Base-by-base conservation (phyloP, 768 basidiomycete species). In the Mycena olivaceomarginata region DNA sequence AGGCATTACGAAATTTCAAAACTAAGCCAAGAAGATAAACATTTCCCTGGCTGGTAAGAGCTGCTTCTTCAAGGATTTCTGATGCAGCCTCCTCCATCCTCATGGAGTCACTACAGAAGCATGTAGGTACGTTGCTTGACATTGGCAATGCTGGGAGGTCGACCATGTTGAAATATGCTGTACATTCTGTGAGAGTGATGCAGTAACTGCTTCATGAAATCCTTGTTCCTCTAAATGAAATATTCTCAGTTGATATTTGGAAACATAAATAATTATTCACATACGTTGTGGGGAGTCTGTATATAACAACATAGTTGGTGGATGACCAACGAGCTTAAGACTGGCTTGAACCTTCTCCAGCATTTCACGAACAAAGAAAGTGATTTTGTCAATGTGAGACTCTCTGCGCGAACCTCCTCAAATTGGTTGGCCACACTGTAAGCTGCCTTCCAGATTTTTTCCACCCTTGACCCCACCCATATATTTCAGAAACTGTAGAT, bases 191-290 rank as follows among this genome's bases (percentile, higher is more conserved):
- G 25, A 31, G 15, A 69, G 46, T n/a, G 43, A 40, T 37, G n/a
- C 46, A 51, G n/a, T 56, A 22, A 69, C 20, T 15, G 45, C 45
- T 15, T 69, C 67, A 53, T 69, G 67, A 39, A 69, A 69, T 31
- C 20, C 25, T 22, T 45, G 45, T 39, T 69, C 67, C n/a, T 13
- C 67, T 51, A 16, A 51, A 51, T 69, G n/a, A n/a, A 60, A 51
- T 22, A 68, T 1, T 9, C 16, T 37, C 41, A 68, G 48, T 22
- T n/a, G n/a, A 68, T 51, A 53, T 68, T 37, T 22, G 53, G 16
- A n/a, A n/a, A 15, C 48, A 68, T 4, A 37, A 25, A 68, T 5
- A 43, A 46, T 22, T 13, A 9, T 18, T 15, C 57, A 62, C 60
- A 39, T 46, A 71, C 43, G 2, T 46, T 67, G 65, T 8, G 65